Base-by-base conservation (phyloP, 768 basidiomycete genomes). In the Collybiopsis luxurians region DNA sequence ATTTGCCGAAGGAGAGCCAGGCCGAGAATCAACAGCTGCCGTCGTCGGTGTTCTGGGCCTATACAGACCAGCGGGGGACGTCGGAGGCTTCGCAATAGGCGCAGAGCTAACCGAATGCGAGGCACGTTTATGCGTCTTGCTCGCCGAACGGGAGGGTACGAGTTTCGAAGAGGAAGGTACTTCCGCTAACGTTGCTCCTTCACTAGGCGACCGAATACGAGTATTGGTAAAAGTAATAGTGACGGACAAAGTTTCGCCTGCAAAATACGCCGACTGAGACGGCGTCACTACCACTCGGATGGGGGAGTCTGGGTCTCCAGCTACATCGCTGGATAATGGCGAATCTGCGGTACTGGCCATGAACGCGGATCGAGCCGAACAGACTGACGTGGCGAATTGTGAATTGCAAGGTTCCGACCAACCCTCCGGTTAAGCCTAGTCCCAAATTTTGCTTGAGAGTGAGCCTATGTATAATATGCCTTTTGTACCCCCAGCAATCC, bases 151-250 rank as follows among this genome's bases (percentile, higher is more conserved):
- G 49, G 63, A 63, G 59, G 61, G 66, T 19, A 71, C 68, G 43
- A 71, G 74, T 12, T 71, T 73, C 26, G 71, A 64, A 10, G 54
- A 55, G 17, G 54, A 42, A 31, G 31, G 45, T 3, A 39, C 53
- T 42, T 34, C 31, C 13, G 31, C 31, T 13, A 34, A 13, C n/a
- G n/a, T n/a, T n/a, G 53, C 53, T 38, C 45, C 54, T 46, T 28
- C 34, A 23, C 76, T 75, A 4, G 84, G 78, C 0, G 85, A 77
- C 26, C 84, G 15, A 6, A 28, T 58, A 24, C 51, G 84, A 3
- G 85, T 87, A 68, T 96, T 97, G 49, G 89, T 87, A 70, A 97
- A 93, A 0, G 90, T 89, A 61, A 98, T 85, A 3, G 85, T 88
- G 12, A 91, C 92, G 2, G 85, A 77, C 71, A 96, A 92, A 0